Evolutionary conservation across 805 yeast genomes (phyloP), one percentile per base, ranked within the genome.

Genomic region (Saccharomycopsis amapae): DNA sequence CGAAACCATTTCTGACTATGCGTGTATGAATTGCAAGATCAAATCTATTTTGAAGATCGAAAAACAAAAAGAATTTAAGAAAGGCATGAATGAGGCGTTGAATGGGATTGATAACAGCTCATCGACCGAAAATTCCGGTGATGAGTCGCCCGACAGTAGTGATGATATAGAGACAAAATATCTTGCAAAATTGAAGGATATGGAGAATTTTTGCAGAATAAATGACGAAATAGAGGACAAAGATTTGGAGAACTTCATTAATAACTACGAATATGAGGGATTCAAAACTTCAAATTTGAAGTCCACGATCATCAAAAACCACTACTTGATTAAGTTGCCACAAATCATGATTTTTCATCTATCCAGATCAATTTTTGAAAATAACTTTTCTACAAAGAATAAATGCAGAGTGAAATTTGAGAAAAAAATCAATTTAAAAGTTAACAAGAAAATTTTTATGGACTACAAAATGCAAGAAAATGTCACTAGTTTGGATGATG

Each of bases 311-410:
- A 74, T 78, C 26, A 84, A 85, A 57, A 74, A 72, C 51, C 76
- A 81, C 0, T 68, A 71, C 20, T 71, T 87, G 34, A 68, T 76
- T 10, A 71, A 72, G 45, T 75, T 85, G 3, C 97, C 98, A 0
- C 70, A 74, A 45, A 65, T 85, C 5, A 68, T 93, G 41, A 75
- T 85, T 0, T 64, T 90, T n/a, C 97, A 90, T 60, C 63, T 93
- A 35, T 86, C 96, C 7, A 70, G 97, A 55, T 89, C 97, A 0
- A 73, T 83, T 35, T 88, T 74, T 58, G 72, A 76, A 40, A 86
- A 84, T 6, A 76, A 76, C 35, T 75, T 72, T 15, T 75, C 84
- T 1, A 71, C 80, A 6, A 74, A 96, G 55, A 89, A 86, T 62
- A 67, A 85, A 7, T 85, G 95, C 61, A 68, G 77, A 44, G 87